Percentiles rank a stretch among this genome's conserved stretches.
These are phyloP conservation scores for Podila epigama DNA, from an alignment of 192 early-diverging fungal genomes.

Conservation along the genomic window DNA sequence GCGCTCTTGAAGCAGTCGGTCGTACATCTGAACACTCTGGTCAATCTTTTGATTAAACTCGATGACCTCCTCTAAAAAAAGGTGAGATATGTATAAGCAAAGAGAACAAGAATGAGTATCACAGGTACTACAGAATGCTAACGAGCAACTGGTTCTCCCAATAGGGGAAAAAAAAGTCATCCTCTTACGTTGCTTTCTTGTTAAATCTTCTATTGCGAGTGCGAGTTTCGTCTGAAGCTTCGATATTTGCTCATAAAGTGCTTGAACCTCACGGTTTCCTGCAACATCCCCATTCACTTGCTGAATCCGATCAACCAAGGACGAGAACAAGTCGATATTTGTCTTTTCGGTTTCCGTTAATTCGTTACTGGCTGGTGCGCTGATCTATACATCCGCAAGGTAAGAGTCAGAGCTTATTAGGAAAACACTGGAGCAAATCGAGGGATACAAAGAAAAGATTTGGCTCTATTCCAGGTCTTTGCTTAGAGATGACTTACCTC, in stretches of 20 bases:
- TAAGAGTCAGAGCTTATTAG: background rate
- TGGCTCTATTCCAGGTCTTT: no score
- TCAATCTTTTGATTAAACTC: conserved; percentile 46
- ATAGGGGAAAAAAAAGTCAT: no score
- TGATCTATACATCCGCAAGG: conserved; percentile 33
- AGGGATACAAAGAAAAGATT: no score
- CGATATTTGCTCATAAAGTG: conserved; percentile 86
- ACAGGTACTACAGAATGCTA: conserved; percentile 31
- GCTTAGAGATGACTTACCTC: no score
- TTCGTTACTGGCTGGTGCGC: conserved; percentile 57
- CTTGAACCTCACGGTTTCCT: conserved; percentile 80
- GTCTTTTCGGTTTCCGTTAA: conserved; percentile 82
- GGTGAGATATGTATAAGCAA: no score
- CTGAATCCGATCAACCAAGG: conserved; percentile 84
- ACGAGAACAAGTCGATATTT: conserved; percentile 89
- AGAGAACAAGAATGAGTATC: no score
- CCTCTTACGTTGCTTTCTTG: conserved; percentile 73
- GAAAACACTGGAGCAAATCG: background rate
- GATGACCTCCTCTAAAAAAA: conserved; percentile 31
- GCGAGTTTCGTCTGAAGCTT: conserved; percentile 86
- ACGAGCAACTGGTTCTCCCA: conserved; percentile 18
- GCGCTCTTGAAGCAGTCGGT: conserved; percentile 33
- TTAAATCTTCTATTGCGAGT: conserved; percentile 75
- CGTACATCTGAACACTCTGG: conserved; percentile 42
- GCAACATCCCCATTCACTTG: conserved; percentile 79